Percentiles rank a stretch among this genome's conserved stretches.
phyloP scores from a whole-genome alignment of 108 stramenopile species.

The Cyclotella sp. region DNA sequence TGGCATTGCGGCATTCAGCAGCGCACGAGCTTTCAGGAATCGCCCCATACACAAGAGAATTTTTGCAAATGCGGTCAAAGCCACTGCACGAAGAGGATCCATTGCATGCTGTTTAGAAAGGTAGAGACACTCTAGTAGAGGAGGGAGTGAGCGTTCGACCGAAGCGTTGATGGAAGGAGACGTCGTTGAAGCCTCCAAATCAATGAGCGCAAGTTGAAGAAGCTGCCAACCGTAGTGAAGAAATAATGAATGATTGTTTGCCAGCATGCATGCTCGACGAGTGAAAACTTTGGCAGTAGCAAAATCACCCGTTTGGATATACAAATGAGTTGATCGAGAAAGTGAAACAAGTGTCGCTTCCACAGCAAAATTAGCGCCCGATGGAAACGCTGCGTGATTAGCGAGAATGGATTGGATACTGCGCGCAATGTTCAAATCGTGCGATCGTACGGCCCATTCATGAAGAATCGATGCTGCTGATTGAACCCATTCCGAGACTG shows the following conservation, averaged over 20 bases:
- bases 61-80: constrained; percentile 65
- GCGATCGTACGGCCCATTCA: constrained; percentile 50
- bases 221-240: constrained; percentile 57
- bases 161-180: constrained; percentile 23
- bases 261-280: constrained; percentile 35
- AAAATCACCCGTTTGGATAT: constrained; percentile 27
- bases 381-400: constrained; percentile 41
- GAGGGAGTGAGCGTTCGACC: constrained; percentile 53
- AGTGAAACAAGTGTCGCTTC: constrained; percentile 32
- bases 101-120: constrained; percentile 63
- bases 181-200: constrained; percentile 54
- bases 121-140: constrained; percentile 71
- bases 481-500: constrained; percentile 28
- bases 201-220: constrained; percentile 61
- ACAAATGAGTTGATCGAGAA: constrained; percentile 35
- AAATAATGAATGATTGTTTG: constrained; percentile 42
- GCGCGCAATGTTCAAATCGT: constrained; percentile 36
- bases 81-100: constrained; percentile 80
- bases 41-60: constrained; percentile 63
- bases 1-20: constrained; percentile 67
- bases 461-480: constrained; percentile 36
- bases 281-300: constrained; percentile 29
- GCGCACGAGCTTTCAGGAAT: constrained; percentile 61
- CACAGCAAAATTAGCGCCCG: constrained; percentile 16
- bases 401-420: constrained; percentile 35